Conservation (phyloP, 1,284 basidiomycete genomes). For the Rhodotorula glutinis region DNA sequence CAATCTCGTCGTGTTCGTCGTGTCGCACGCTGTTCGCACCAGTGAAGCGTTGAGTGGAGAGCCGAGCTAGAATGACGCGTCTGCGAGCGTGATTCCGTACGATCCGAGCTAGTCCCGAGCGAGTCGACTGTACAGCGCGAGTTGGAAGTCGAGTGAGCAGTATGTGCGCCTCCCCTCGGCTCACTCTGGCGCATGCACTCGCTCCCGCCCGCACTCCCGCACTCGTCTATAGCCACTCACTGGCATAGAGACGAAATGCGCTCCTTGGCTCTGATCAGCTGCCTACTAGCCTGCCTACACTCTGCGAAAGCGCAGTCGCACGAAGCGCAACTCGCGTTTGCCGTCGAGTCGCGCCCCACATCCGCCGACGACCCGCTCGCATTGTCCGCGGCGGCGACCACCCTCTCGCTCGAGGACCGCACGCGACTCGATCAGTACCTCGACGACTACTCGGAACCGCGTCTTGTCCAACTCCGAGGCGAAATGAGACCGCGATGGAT, state of each 20-base stretch:
- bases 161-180: neutral
- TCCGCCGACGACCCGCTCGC: neutral
- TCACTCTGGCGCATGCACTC: neutral
- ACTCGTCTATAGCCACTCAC: no score
- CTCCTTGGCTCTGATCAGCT: neutral
- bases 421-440: conserved; percentile 35
- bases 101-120: neutral
- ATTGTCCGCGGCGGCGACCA: neutral
- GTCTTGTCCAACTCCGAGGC: conserved; percentile 1
- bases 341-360: no score
- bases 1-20: no score
- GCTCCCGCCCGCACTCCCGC: no score
- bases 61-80: neutral
- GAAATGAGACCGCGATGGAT: conserved; percentile 13
- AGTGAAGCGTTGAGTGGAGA: no score
- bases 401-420: conserved; percentile 9
- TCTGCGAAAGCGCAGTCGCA: no score
- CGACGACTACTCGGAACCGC: conserved; percentile 20
- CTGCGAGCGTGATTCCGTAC: no score
- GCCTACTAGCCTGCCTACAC: neutral
- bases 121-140: no score
- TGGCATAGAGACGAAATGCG: no score
- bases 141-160: no score
- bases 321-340: no score
- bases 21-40: no score